A percentile compares a stretch with the other conserved stretches of the same genome.
Evolutionary conservation across 192 early-diverging fungal species (phyloP).

Genomic region (Coemansia sp.): DNA sequence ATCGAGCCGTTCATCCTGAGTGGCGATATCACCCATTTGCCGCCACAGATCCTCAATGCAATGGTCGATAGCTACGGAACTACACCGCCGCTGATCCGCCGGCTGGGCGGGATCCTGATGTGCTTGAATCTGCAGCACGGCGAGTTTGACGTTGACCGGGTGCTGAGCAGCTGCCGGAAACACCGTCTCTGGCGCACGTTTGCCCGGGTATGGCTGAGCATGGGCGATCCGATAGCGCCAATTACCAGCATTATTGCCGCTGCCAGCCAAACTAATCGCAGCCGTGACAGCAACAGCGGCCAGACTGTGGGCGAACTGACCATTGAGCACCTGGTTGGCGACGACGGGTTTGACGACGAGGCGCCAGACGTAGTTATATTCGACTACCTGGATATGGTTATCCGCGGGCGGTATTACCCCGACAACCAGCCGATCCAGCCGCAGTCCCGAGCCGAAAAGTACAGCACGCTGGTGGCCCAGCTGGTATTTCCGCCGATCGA

Average conservation of each 20-base stretch:
- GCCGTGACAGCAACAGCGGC: neutral
- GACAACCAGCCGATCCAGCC: conserved; percentile 32
- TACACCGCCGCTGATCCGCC: conserved; percentile 17
- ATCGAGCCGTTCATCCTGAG: conserved; percentile 47
- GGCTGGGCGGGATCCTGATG: conserved; percentile 39
- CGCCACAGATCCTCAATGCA: conserved; percentile 40
- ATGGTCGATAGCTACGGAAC: conserved; percentile 29
- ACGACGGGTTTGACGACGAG: conserved; percentile 13
- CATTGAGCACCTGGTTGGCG: neutral
- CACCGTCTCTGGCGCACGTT: conserved; percentile 48
- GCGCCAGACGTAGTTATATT: conserved; percentile 31
- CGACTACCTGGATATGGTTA: conserved; percentile 44
- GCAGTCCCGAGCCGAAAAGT: conserved; percentile 30
- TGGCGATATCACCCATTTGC: conserved; percentile 22
- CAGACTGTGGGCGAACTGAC: too few relatives aligned
- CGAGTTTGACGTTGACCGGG: conserved; percentile 47
- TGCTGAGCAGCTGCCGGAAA: conserved; percentile 30
- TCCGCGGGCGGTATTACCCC: conserved; percentile 40
- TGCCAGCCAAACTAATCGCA: neutral
- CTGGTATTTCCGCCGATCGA: conserved; percentile 31
- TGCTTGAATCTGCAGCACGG: conserved; percentile 26
- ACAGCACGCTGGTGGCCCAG: conserved; percentile 27
- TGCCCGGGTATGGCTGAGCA: conserved; percentile 47
- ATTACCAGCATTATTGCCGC: conserved; percentile 20
- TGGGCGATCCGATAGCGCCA: conserved; percentile 43